These are phyloP conservation scores for Fusarium pseudoanthophilum DNA, from an alignment of 2,329 filamentous ascomycete genomes.

Conservation along the genomic window DNA sequence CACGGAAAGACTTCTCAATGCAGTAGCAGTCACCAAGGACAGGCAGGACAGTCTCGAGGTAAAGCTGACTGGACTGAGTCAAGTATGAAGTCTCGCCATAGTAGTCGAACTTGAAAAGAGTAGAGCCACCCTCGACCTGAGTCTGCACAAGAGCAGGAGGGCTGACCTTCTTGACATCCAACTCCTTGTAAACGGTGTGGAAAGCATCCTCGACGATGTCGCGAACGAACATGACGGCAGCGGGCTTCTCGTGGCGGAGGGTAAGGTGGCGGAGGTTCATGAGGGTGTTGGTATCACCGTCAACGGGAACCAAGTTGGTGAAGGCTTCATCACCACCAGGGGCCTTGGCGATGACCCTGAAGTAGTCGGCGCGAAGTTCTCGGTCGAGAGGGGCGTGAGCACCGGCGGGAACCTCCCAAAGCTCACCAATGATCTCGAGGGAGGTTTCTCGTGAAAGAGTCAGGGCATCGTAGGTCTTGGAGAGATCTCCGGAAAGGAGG, in stretches of 20 bases:
- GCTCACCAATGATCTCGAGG: constrained; percentile 83
- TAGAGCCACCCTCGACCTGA: constrained; percentile 91
- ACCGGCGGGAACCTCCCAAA: constrained; percentile 83
- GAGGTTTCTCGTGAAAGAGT: constrained; percentile 90
- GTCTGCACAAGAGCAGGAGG: constrained; percentile 95
- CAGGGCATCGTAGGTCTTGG: constrained; percentile 91
- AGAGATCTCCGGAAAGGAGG: constrained; percentile 70
- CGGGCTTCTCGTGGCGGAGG: constrained; percentile 84
- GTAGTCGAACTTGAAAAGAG: constrained; percentile 89
- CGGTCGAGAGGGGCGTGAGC: constrained; percentile 84
- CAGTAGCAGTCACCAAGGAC: constrained; percentile 96
- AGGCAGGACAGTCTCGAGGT: constrained; percentile 93
- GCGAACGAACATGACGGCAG: constrained; percentile 88
- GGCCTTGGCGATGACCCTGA: constrained; percentile 75
- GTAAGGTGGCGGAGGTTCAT: constrained; percentile 87
- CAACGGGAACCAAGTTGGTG: constrained; percentile 72
- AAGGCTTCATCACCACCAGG: constrained; percentile 91
- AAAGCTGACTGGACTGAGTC: constrained; percentile 96
- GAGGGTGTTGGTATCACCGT: constrained; percentile 57
- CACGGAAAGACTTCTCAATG: constrained; percentile 98
- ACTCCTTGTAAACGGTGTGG: constrained; percentile 79
- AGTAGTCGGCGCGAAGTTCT: constrained; percentile 92
- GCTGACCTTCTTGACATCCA: constrained; percentile 82
- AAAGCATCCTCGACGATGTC: constrained; percentile 85
- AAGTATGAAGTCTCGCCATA: constrained; percentile 92